Base-by-base conservation (phyloP, 768 basidiomycete species). In the Tulasnella calospora region DNA sequence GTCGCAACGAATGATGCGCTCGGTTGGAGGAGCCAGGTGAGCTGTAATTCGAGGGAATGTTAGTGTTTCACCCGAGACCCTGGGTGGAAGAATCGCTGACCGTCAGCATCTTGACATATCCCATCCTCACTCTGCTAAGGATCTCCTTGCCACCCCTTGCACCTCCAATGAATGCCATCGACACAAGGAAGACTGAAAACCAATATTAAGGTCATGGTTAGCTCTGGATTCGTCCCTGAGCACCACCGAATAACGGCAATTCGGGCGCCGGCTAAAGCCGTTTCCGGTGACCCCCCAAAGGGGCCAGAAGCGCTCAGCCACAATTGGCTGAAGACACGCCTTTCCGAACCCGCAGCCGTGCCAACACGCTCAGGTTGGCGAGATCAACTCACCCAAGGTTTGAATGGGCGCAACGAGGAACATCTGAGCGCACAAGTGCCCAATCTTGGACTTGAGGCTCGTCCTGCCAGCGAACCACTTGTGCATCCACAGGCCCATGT, bases 91-190 rank as follows among this genome's bases (percentile, higher is more conserved):
- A 55, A 47, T 70, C 12, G 81, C 89, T 78, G 81, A 95, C 94
- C 83, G 89, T 86, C 77, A 95, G 87, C 78, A 94, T 92, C 33
- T 89, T 84, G 82, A 92, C 87, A 86, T 94, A 94, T 27, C 93
- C 93, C 23, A 84, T 87, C 83, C 89, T 91, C 41, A 95, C 88
- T 0, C 92, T 91, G 82, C 88, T 89, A 71, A 88, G 80, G 71
- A 96, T 86, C 35, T 92, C 90, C 47, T 90, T 87, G 10, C 88
- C 80, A 12, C 91, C 89, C 80, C 87, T 89, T 23, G 93, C 93
- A 47, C 95, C 95, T 78, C 91, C 91, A 80, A 96, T 95, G 46
- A 95, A 83, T 0, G 95, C 93, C 90, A 94, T 92, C 35, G 90
- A 93, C 0, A 92, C 87, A 41, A 96, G 87, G 84, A 89, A 94